These are phyloP conservation scores for Neofusicoccum sp. DNA, from an alignment of 2,329 filamentous ascomycete species.

Conservation along the genomic window DNA sequence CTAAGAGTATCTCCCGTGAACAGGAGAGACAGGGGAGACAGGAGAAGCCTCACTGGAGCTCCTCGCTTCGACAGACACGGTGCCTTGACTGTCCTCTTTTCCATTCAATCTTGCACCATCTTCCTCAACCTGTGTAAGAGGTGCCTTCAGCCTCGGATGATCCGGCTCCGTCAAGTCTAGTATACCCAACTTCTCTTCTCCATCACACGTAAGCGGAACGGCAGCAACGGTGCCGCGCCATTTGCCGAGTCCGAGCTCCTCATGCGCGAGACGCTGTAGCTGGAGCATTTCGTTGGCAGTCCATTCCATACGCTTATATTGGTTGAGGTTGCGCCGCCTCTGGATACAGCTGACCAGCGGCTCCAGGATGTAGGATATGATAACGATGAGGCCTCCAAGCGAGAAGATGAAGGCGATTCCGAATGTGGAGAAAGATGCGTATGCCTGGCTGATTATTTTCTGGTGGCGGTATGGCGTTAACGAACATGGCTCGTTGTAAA, in stretches of 20 bases:
- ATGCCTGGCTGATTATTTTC: conserved; percentile 23
- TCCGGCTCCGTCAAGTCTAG: neutral
- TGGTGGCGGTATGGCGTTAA: neutral
- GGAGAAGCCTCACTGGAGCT: no score
- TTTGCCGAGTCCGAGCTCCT: neutral
- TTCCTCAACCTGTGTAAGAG: neutral
- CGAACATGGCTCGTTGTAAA: no score
- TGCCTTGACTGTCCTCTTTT: no score
- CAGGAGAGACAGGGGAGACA: no score
- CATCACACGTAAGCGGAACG: neutral
- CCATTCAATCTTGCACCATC: no score
- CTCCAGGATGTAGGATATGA: conserved; percentile 19
- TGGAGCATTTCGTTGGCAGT: conserved; percentile 1
- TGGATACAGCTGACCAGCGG: neutral
- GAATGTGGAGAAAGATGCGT: conserved; percentile 25
- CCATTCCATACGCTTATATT: conserved; percentile 8
- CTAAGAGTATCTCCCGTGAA: no score
- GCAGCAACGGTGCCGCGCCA: neutral
- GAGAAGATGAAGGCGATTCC: conserved; percentile 26
- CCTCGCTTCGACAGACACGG: no score
- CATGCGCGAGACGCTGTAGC: conserved; percentile 12
- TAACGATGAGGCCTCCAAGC: conserved; percentile 24
- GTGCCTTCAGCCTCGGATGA: neutral
- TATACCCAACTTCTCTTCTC: neutral
- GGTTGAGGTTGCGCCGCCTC: neutral